Evolutionary conservation across 495 filamentous ascomycete species (phyloP), one percentile per base, ranked within the genome.

Genomic region (Penicillium diatomitis): DNA sequence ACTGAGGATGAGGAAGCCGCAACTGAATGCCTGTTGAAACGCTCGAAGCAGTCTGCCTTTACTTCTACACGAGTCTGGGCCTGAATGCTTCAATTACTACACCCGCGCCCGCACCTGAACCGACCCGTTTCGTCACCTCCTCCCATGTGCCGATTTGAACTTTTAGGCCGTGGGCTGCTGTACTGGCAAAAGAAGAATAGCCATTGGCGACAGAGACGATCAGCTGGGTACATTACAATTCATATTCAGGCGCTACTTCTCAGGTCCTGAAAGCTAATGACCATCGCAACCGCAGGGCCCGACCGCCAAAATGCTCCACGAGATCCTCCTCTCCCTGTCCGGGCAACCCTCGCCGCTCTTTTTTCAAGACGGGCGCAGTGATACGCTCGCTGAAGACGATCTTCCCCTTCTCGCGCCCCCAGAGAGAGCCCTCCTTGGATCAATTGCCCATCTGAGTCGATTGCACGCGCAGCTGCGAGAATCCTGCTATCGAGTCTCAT

Each of bases 281-380:
- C 38, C 47, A 12, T 44, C 29, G 12, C n/a, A 30, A 44, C 28
- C 12, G 37, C 51, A 72, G 67, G 38, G 56, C 66, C 41, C 49
- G 53, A 9, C 51, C 60, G 48, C 49, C 68, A 75, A 64, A 67
- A 97, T 97, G 91, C 85, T 97, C 61, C 91, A 97, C 74, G 92
- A 98, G 71, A 84, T 98, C 68, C 79, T 98, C 56, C 84, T 98
- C 63, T 87, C 87, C 61, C 84, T 98, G 64, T 92, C 89, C 54
- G 91, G 91, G 45, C 87, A 95, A 69, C 84, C 88, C 29, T 96
- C 91, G 47, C 82, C 89, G 40, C 80, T 96, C 56, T 85, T 96
- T 69, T 69, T 70, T 50, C 47, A 72, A 53, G 51, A 68, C 20
- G 38, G 55, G 40, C 55, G 71, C 38, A 55, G 65, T 55, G 53